Evolutionary conservation across 345 rosid genomes (phyloP), one percentile per base, ranked within the genome.

Genomic region (Abelmoschus esculentus): DNA sequence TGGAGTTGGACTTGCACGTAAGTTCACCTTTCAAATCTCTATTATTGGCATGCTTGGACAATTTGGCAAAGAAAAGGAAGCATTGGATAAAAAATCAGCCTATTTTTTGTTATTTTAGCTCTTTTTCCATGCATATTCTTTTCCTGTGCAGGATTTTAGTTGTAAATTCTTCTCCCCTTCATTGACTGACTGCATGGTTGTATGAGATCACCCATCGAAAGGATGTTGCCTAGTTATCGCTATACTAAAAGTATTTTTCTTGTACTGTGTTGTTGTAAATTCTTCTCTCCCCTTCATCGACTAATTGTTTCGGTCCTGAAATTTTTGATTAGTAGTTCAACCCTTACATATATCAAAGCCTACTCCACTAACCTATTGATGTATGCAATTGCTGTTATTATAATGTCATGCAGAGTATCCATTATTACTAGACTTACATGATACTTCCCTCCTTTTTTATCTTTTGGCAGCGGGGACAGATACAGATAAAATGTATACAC

Each of bases 1-100:
- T 70, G 99, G 98, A 66, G 90, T 85, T 49, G 96, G 97, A 82
- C 93, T 95, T 76, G 96, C 99, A 31, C 78, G 99, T 95, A 82
- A 88, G 99, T 79, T 73, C 49, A 22, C 71, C 34, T 31, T 72
- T 57, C 44, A 26, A 61, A 70, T 36, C 8, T n/a, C 56, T 22
- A 2, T 7, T n/a, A 9, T 50, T 47, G 8, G 57, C 8, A 42
- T 57, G 61, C 61, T 57, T 57, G 0, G 26, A 26, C 34, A 57
- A 57, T 26, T 62, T 62, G 2, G 32, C 22, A 15, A 61, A 61
- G 65, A 61, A 32, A 36, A 31, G 31, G 15, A 34, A 32, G 26
- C 7, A 19, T 18, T 54, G 42, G 42, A 3, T 58, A 54, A 54
- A 22, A 22, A 6, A 0, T 56, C 61, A 56, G 29, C 15, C 32